A percentile compares a stretch with the other conserved stretches of the same genome.
phyloP scores from a whole-genome alignment of 2,329 filamentous ascomycete species.

The Arthrocladium fulminans region DNA sequence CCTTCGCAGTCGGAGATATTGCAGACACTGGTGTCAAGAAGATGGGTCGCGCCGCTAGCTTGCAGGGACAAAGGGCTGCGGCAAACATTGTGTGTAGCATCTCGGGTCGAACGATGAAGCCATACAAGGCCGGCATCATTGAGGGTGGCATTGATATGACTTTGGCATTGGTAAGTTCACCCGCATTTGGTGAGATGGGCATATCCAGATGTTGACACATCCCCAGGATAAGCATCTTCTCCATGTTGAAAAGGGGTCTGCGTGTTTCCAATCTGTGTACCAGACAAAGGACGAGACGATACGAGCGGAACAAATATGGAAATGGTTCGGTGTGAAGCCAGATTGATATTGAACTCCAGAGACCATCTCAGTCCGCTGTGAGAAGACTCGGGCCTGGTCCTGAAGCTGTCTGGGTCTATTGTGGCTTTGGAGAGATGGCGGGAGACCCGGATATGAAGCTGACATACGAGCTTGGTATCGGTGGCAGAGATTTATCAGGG shows the following conservation, averaged over 20 bases:
- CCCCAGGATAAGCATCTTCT: neutral
- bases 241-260: neutral
- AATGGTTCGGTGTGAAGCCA: conserved; percentile 37
- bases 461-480: no score
- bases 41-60: conserved; percentile 47
- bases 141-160: conserved; percentile 45
- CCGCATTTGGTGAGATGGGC: neutral
- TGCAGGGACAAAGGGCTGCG: conserved; percentile 46
- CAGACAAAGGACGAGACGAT: conserved; percentile 37
- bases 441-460: no score
- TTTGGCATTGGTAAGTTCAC: conserved; percentile 39
- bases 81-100: conserved; percentile 47
- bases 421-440: no score
- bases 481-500: no score
- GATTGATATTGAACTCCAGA: neutral
- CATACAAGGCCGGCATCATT: conserved; percentile 39
- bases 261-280: conserved; percentile 1
- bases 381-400: no score
- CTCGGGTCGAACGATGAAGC: conserved; percentile 31
- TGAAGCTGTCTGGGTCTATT: no score
- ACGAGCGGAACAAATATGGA: conserved; percentile 39
- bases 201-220: conserved; percentile 12
- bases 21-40: conserved; percentile 42
- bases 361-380: no score
- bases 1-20: conserved; percentile 59